Base-by-base conservation (phyloP, 164 flowering plant species). In the Tinospora cordifolia region DNA sequence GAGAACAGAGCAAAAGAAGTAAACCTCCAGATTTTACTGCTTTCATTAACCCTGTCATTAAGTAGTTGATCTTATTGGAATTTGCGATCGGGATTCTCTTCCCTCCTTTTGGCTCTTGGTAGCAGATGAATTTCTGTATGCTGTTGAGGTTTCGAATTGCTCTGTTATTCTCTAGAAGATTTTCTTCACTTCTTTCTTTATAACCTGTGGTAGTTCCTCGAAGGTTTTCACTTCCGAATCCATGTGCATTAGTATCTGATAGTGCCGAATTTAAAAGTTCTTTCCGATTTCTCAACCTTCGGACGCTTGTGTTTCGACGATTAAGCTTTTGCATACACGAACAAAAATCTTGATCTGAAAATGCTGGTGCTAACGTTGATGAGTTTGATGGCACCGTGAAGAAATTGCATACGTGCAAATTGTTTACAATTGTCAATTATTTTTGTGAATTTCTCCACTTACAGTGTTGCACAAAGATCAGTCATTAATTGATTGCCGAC, bases 1-100 rank as follows among this genome's bases (percentile, higher is more conserved):
- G 92, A 91, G 82, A 93, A 93, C 81, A 79, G 97, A 79, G 97
- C 96, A 10, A 90, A 91, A 69, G 98, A 91, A 95, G 98, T 87
- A 38, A 21, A 65, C 49, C 40, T 62, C 10, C 15, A 44, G 26
- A 10, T 38, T 34, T 21, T 59, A 66, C 72, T 73, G 58, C 71
- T 59, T 40, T 60, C 19, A 49, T 27, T 25, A 19, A 1, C 34
- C 19, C 59, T 15, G 22, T 21, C n/a, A n/a, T 63, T 19, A 59
- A 24, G 30, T 36, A 22, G 0, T 60, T 38, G 47, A 41, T 34
- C 34, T 63, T 62, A 9, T 30, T 11, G n/a, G 62, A 67, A 41
- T n/a, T 54, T 38, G 12, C 34, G 44, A 11, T 24, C 59, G 25
- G 38, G n/a, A 58, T 5, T 15, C 39, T 40, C 51, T 60, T 44